A percentile compares a stretch with the other conserved stretches of the same genome.
Conservation (phyloP, 2,329 filamentous ascomycete species). For the Paramyrothecium roridum region DNA sequence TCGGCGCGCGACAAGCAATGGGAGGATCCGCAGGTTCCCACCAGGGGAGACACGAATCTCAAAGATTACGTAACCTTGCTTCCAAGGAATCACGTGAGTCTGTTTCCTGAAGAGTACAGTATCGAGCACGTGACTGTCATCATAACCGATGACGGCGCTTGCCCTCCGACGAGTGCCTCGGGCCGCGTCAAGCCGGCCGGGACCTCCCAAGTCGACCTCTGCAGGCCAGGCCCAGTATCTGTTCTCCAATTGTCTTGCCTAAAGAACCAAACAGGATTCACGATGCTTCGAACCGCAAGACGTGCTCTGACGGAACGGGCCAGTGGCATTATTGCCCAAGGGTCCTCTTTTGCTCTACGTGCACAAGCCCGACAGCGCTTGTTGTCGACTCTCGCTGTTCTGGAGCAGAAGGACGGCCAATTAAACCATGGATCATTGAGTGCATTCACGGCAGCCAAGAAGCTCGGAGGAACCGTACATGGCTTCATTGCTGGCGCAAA, state of each 20-base stretch:
- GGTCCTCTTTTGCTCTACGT: conserved; percentile 18
- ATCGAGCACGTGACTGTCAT: background rate
- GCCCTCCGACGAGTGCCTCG: conserved; percentile 23
- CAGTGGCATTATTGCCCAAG: conserved; percentile 20
- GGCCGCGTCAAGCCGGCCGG: conserved; percentile 34
- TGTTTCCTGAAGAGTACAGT: too few species aligned
- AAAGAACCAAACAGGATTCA: conserved; percentile 9
- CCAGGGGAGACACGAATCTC: background rate
- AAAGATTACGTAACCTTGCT: background rate
- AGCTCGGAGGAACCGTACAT: conserved; percentile 80
- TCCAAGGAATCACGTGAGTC: too few species aligned
- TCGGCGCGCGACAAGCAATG: conserved; percentile 29
- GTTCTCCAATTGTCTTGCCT: background rate
- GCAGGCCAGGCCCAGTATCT: conserved; percentile 7
- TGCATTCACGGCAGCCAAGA: conserved; percentile 80
- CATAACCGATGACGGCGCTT: conserved; percentile 20
- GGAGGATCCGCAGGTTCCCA: background rate
- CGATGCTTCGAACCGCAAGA: conserved; percentile 28
- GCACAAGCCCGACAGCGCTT: conserved; percentile 43
- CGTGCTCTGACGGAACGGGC: conserved; percentile 21
- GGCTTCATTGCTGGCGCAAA: conserved; percentile 82
- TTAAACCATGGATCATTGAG: conserved; percentile 80
- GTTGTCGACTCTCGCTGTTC: conserved; percentile 82
- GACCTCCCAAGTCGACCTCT: conserved; percentile 10
- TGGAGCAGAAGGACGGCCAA: conserved; percentile 90